Evolutionary conservation across 2,329 filamentous ascomycete species (phyloP).

Genomic region (Cladophialophora immunda): DNA sequence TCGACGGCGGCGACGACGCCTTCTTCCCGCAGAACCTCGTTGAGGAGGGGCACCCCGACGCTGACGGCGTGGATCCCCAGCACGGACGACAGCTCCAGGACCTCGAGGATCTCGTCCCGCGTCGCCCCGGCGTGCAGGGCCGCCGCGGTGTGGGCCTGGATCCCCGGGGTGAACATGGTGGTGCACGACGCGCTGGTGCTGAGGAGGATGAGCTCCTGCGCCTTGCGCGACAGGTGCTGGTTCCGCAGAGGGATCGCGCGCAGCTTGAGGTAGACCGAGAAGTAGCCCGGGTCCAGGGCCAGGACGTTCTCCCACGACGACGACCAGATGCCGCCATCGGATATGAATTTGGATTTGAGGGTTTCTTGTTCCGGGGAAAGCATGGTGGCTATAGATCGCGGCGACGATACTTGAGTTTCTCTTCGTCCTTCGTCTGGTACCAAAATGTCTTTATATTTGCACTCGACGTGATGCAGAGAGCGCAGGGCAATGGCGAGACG

Average conservation of each 20-base stretch:
- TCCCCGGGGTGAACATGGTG: background rate
- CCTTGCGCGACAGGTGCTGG: conserved; percentile 2
- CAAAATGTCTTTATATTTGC: too few relatives aligned
- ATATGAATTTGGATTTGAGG: conserved; percentile 5
- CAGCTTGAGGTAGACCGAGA: background rate
- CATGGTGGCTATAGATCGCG: too few relatives aligned
- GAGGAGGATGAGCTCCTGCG: conserved; percentile 5
- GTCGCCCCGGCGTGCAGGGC: conserved; percentile 5
- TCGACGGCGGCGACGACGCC: too few relatives aligned
- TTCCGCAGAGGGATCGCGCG: background rate
- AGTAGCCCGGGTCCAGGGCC: background rate
- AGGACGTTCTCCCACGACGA: conserved; percentile 1
- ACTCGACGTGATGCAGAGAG: too few relatives aligned
- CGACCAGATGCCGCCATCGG: background rate
- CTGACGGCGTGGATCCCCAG: conserved; percentile 15
- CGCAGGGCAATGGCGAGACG: too few relatives aligned
- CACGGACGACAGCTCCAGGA: background rate
- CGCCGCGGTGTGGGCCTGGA: conserved; percentile 3
- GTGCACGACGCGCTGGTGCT: background rate
- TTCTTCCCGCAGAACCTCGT: conserved; percentile 5
- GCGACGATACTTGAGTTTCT: too few relatives aligned
- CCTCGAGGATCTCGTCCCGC: conserved; percentile 10
- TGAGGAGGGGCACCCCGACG: conserved; percentile 2
- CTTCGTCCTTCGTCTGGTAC: too few relatives aligned
- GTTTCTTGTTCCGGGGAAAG: background rate